Evolutionary conservation across 1,284 basidiomycete genomes (phyloP), one percentile per base, ranked within the genome.

Genomic region (Tilletia indica): DNA sequence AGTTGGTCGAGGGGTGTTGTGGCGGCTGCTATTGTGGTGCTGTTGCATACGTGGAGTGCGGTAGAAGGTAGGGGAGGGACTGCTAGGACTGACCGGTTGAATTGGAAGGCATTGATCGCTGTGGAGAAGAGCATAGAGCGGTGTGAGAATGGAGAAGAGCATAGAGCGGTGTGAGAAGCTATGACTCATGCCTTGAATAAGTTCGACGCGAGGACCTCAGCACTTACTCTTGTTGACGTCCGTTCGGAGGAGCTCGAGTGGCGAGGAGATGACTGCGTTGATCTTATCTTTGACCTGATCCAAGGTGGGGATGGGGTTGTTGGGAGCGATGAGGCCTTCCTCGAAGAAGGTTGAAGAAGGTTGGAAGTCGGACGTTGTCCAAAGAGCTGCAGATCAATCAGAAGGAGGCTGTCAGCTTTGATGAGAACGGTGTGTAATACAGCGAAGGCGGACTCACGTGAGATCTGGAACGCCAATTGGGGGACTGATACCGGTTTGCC

Each of bases 321-420:
- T 97, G 48, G 97, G 89, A 2, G 88, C 87, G 19, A 88, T 87
- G 61, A 98, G 87, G 0, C 90, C 86, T 72, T 91, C 87, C 80
- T 92, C 87, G 82, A n/a, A n/a, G n/a, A n/a, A n/a, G n/a, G n/a
- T n/a, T n/a, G n/a, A 98, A 91, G 39, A 89, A 89, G n/a, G 89
- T 88, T 0, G 94, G 93, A 21, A 98, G 88, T 2, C 89, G 89
- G 70, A 98, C 89, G 77, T 94, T 93, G 74, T 91, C 86, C 56
- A 98, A 87, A 3, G 88, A 86, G 70, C 88, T 86, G 48, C 97
- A 87, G n/a, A n/a, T n/a, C n/a, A n/a, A n/a, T n/a, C n/a, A n/a
- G n/a, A n/a, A n/a, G n/a, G n/a, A n/a, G n/a, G n/a, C n/a, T n/a
- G n/a, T n/a, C n/a, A n/a, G n/a, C n/a, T n/a, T n/a, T n/a, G n/a